phyloP scores from a whole-genome alignment of 2,329 filamentous ascomycete genomes.

The Fonsecaea monophora region DNA sequence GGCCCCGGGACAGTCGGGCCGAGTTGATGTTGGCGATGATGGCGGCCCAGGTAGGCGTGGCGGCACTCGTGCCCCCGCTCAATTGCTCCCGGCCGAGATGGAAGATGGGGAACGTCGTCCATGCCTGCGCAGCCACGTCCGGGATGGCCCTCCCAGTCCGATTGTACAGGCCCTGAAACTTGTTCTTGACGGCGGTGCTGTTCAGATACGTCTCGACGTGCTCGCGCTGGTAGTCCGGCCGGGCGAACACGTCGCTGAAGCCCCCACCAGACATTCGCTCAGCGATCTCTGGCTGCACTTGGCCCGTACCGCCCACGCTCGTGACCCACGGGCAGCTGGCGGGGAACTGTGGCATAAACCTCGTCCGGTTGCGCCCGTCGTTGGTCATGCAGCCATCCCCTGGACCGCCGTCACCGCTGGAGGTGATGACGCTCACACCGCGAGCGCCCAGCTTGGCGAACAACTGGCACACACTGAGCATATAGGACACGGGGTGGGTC shows the following conservation, averaged over 20 bases:
- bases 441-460: constrained; percentile 70
- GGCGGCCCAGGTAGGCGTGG: constrained; percentile 67
- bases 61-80: constrained; percentile 14
- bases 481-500: constrained; percentile 66
- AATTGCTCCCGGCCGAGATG: constrained; percentile 44
- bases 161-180: constrained; percentile 54
- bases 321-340: constrained; percentile 72
- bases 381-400: constrained; percentile 64
- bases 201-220: constrained; percentile 56
- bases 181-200: constrained; percentile 42
- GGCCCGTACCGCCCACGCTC: constrained; percentile 65
- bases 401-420: constrained; percentile 65
- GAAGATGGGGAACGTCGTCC: constrained; percentile 49
- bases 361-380: constrained; percentile 62
- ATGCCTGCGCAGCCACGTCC: constrained; percentile 49
- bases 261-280: constrained; percentile 63
- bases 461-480: constrained; percentile 65
- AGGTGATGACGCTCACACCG: constrained; percentile 69
- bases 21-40: constrained; percentile 71
- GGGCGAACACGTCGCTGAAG: constrained; percentile 59
- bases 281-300: constrained; percentile 57
- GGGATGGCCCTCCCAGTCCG: constrained; percentile 15
- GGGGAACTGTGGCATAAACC: constrained; percentile 68
- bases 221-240: constrained; percentile 55
- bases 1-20: constrained; percentile 58